These are phyloP conservation scores for Geotrichum phurueaensis DNA, from an alignment of 1,139 yeast species.

Conservation along the genomic window DNA sequence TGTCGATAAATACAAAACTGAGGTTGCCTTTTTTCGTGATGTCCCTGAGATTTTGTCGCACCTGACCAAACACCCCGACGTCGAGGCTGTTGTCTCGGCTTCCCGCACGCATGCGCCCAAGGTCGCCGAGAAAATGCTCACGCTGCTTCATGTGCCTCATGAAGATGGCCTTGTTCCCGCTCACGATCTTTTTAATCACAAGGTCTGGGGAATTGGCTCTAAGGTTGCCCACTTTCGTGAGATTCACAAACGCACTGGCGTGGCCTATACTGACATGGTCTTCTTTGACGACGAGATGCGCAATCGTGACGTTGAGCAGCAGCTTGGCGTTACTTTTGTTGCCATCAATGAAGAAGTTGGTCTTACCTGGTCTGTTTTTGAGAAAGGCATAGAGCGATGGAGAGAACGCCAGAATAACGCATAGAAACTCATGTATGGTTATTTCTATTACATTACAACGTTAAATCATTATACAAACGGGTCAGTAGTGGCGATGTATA, in stretches of 20 bases:
- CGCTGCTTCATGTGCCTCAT: slow-evolving; percentile 42
- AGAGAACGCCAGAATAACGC: slow-evolving; percentile 15
- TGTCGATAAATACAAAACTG: slow-evolving; percentile 46
- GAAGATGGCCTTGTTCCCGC: slow-evolving; percentile 39
- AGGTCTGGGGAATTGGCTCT: slow-evolving; percentile 66
- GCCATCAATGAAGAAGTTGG: slow-evolving; percentile 46
- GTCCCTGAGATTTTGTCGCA: slow-evolving; percentile 49
- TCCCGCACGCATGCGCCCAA: slow-evolving; percentile 62
- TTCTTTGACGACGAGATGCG: slow-evolving; percentile 66
- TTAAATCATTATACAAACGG: too few species aligned
- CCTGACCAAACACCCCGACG: slow-evolving; percentile 40
- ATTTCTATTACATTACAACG: too few species aligned
- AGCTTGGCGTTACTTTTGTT: slow-evolving; percentile 55
- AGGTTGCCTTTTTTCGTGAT: slow-evolving; percentile 51
- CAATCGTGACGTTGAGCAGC: slow-evolving; percentile 54
- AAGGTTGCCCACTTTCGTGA: slow-evolving; percentile 53
- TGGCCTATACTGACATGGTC: slow-evolving; percentile 47
- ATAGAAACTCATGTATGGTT: slow-evolving; percentile 7
- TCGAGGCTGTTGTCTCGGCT: slow-evolving; percentile 51
- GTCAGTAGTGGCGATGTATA: too few species aligned
- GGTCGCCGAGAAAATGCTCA: slow-evolving; percentile 53
- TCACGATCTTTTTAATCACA: slow-evolving; percentile 44
- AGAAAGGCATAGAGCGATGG: slow-evolving; percentile 43
- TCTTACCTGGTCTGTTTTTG: slow-evolving; percentile 45
- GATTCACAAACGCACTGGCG: slow-evolving; percentile 44